A percentile compares a stretch with the other conserved stretches of the same genome.
Evolutionary conservation across 2,329 filamentous ascomycete genomes (phyloP).

Genomic region (Acrodontium crateriforme): DNA sequence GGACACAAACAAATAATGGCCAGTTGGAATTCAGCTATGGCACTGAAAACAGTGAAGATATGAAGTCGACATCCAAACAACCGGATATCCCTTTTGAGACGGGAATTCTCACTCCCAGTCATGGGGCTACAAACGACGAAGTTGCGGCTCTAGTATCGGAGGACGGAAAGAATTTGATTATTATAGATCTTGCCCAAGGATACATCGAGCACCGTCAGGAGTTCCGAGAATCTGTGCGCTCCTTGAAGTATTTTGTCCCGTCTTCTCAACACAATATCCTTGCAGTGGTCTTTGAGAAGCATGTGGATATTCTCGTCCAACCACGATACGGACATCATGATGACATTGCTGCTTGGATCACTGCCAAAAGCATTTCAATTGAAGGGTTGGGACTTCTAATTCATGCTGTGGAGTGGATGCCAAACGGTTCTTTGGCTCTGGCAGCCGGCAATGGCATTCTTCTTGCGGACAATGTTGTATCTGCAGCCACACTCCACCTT

Average conservation of each 20-base stretch:
- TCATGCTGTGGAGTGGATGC: slow-evolving; percentile 48
- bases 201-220: slow-evolving; percentile 17
- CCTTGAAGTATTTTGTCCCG: slow-evolving; percentile 8
- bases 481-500: slow-evolving; percentile 44
- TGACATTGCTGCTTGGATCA: slow-evolving; percentile 9
- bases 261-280: slow-evolving; percentile 11
- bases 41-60: too few species aligned
- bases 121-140: slow-evolving; percentile 11
- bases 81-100: slow-evolving; percentile 7
- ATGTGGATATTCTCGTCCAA: slow-evolving; percentile 15
- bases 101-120: slow-evolving; percentile 6
- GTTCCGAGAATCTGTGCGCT: slow-evolving; percentile 3
- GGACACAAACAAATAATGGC: too few species aligned
- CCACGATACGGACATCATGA: slow-evolving; percentile 13
- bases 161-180: slow-evolving; percentile 8
- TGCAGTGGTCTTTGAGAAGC: slow-evolving; percentile 13
- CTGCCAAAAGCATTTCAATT: slow-evolving; percentile 13
- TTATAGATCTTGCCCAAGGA: slow-evolving; percentile 17
- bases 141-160: slow-evolving; percentile 12
- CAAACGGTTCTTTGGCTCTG: slow-evolving; percentile 71
- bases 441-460: slow-evolving; percentile 87
- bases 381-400: slow-evolving; percentile 12
- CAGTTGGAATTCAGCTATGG: too few species aligned
- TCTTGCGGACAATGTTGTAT: slow-evolving; percentile 64
- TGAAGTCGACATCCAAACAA: too few species aligned